phyloP scores from a whole-genome alignment of 2,329 filamentous ascomycete species.

The Botrytis squamosa region DNA sequence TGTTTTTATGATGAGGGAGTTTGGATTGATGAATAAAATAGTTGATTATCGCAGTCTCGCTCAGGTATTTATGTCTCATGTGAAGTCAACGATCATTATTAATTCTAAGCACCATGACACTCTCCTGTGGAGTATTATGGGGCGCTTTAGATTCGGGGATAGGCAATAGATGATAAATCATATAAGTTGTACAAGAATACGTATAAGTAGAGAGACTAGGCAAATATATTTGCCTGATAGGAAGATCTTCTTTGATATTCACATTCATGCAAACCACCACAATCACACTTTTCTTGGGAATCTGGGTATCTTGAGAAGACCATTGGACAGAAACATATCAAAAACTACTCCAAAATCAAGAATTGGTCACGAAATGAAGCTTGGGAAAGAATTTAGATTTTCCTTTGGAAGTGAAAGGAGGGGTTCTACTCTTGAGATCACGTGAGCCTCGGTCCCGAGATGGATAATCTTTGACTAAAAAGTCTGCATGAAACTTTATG shows the following conservation, averaged over 20 bases:
- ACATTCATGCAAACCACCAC: not conserved
- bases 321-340: not conserved
- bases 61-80: constrained; percentile 1
- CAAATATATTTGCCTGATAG: not conserved
- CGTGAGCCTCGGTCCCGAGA: not conserved
- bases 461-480: not conserved
- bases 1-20: not conserved
- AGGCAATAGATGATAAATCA: not conserved
- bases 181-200: not conserved
- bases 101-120: not conserved
- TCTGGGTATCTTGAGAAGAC: fast-evolving
- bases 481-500: not conserved
- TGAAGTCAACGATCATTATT: not conserved
- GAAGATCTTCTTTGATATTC: not conserved
- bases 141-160: not conserved
- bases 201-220: not conserved
- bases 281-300: no score
- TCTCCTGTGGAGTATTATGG: not conserved
- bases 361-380: not conserved
- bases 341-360: not conserved
- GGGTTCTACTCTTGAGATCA: not conserved
- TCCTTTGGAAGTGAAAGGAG: not conserved
- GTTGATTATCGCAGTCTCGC: not conserved
- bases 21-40: not conserved
- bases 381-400: not conserved